Evolutionary conservation across 768 basidiomycete genomes (phyloP), one percentile per base, ranked within the genome.

Genomic region (Boletus tylopilopsis): DNA sequence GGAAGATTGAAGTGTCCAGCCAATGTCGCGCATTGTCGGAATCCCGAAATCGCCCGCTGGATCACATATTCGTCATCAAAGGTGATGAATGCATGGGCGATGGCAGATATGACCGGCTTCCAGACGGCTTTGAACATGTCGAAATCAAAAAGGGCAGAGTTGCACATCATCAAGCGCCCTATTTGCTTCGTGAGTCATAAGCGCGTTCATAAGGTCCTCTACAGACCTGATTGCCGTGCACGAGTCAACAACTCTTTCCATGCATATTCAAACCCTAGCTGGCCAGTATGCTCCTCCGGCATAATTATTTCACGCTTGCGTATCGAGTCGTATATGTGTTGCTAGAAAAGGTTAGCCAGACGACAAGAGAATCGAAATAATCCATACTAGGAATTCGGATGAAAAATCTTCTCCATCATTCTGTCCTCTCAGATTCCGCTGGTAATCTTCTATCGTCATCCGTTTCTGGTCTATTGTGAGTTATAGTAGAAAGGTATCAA

Each of bases 41-140:
- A 95, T n/a, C 95, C 95, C 45, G 91, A 82, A 54, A 99, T 94
- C 22, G 93, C 87, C 32, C 87, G 82, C 67, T 99, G 92, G 39
- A 96, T 93, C 56, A 95, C 84, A 69, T 94, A 93, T 68, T 99
- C 96, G 62, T 99, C 95, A 46, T 94, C 92, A 56, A 95, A 93
- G 42, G 83, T 93, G 60, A 90, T 94, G 69, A 99, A 97, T 0
- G 96, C 94, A 63, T 90, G 91, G 0, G 94, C 89, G 47, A 98
- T 87, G 11, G 94, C 87, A n/a, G 93, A 90, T 43, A 97, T 88
- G 29, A 94, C 78, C 9, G 92, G 85, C 63, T 85, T 88, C 94
- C 96, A 99, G 11, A 88, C 80, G n/a, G 84, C 71, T 62, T 82
- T 87, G 78, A 99, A 99, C 85, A 99, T 95, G 51, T 90, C 85